phyloP scores from a whole-genome alignment of 1,284 basidiomycete species.

The Trametes versicolor region DNA sequence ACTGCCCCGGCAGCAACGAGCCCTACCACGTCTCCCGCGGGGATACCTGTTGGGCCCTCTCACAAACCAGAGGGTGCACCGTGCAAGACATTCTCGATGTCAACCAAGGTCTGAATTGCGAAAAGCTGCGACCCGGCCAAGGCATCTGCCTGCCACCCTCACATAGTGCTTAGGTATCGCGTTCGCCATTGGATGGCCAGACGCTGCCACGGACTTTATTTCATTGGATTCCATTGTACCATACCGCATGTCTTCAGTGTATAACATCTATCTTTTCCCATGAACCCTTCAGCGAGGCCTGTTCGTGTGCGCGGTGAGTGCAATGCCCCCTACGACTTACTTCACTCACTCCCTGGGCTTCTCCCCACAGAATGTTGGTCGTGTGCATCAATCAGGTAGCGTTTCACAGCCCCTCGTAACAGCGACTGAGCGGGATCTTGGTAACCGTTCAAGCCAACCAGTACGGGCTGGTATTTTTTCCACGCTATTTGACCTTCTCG shows the following conservation, averaged over 20 bases:
- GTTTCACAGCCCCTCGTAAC: too few species aligned
- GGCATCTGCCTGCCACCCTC: slow-evolving; percentile 56
- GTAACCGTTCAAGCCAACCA: too few species aligned
- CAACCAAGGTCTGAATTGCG: slow-evolving; percentile 67
- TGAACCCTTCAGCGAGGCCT: neutral
- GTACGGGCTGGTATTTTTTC: too few species aligned
- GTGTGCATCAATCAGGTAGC: too few species aligned
- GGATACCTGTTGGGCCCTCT: slow-evolving; percentile 77
- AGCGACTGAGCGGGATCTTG: too few species aligned
- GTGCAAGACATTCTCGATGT: slow-evolving; percentile 62
- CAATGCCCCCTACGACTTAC: neutral
- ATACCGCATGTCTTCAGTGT: slow-evolving; percentile 16
- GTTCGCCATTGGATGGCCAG: neutral
- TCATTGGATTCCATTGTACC: slow-evolving; percentile 24
- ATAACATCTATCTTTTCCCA: slow-evolving; percentile 8
- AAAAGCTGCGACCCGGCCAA: slow-evolving; percentile 64
- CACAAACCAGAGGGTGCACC: slow-evolving; percentile 58
- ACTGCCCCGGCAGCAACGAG: slow-evolving; percentile 60
- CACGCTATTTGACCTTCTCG: too few species aligned
- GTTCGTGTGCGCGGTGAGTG: neutral
- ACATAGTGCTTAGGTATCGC: neutral
- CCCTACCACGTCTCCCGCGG: slow-evolving; percentile 65
- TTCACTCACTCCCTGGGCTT: neutral
- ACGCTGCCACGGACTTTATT: neutral
- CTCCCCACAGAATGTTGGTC: too few species aligned